A percentile compares a stretch with the other conserved stretches of the same genome.
phyloP scores from a whole-genome alignment of 768 basidiomycete genomes.

The Coprinopsis sp. region DNA sequence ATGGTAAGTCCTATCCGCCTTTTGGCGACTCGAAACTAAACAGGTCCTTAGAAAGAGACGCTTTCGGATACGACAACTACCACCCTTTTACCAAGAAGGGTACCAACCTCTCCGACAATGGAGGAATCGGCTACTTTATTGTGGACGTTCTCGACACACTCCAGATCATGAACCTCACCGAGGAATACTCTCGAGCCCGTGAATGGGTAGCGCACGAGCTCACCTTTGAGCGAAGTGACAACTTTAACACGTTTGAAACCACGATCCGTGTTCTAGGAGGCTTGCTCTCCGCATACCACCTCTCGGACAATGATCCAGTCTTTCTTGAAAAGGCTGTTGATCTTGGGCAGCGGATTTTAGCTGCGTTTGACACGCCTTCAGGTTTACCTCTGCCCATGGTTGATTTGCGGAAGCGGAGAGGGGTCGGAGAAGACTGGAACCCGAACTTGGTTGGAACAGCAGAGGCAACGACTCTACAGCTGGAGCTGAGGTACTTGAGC shows the following conservation, averaged over 20 bases:
- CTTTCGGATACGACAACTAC: slow-evolving; percentile 91
- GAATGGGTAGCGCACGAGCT: slow-evolving; percentile 71
- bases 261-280: slow-evolving; percentile 93
- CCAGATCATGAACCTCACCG: slow-evolving; percentile 75
- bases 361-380: slow-evolving; percentile 74
- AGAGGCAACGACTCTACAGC: slow-evolving; percentile 83
- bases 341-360: slow-evolving; percentile 80
- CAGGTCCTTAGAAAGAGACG: slow-evolving; percentile 64
- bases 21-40: background rate
- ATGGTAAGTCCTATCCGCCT: slow-evolving; percentile 46
- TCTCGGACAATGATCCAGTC: slow-evolving; percentile 61
- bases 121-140: slow-evolving; percentile 86
- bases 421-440: slow-evolving; percentile 56
- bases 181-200: slow-evolving; percentile 74
- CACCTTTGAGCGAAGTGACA: slow-evolving; percentile 70
- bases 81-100: slow-evolving; percentile 77
- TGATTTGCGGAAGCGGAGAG: slow-evolving; percentile 62
- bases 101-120: slow-evolving; percentile 70
- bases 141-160: slow-evolving; percentile 86
- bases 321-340: slow-evolving; percentile 77
- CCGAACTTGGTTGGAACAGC: slow-evolving; percentile 69
- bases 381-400: slow-evolving; percentile 79
- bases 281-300: slow-evolving; percentile 78
- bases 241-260: slow-evolving; percentile 92
- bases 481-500: slow-evolving; percentile 88